Percentiles rank a stretch among this genome's conserved stretches.
phyloP scores from a whole-genome alignment of 2,329 filamentous ascomycete genomes.

The Massarina eburnea region DNA sequence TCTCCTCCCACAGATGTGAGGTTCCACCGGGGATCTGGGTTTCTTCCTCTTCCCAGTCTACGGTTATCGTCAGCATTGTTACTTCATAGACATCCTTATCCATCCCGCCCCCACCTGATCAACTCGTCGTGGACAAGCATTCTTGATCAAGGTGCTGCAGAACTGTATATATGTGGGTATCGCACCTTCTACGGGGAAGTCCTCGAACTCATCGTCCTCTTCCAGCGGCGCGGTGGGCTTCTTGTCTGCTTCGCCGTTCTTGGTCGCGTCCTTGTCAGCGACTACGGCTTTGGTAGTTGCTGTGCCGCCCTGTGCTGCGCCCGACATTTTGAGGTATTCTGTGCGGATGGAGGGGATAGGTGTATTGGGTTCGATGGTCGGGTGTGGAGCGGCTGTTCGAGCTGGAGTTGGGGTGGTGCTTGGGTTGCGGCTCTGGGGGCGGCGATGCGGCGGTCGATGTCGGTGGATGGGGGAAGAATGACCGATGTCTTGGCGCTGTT shows the following conservation, averaged over 20 bases:
- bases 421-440: slow-evolving; percentile 12
- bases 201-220: slow-evolving; percentile 98
- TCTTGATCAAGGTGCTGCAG: neutral
- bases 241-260: slow-evolving; percentile 52
- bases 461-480: neutral
- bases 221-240: slow-evolving; percentile 73
- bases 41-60: slow-evolving; percentile 89
- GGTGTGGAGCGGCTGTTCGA: neutral
- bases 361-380: neutral
- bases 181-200: slow-evolving; percentile 93
- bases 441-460: neutral
- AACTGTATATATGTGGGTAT: neutral
- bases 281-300: slow-evolving; percentile 45
- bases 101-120: neutral
- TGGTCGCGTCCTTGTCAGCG: slow-evolving; percentile 30
- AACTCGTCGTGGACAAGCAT: neutral
- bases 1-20: slow-evolving; percentile 96
- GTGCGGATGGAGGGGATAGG: neutral
- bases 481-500: neutral
- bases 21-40: slow-evolving; percentile 77
- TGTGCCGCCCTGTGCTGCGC: slow-evolving; percentile 42
- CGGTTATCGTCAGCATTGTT: slow-evolving; percentile 8
- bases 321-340: slow-evolving; percentile 48
- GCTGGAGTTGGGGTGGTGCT: slow-evolving; percentile 10
- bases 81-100: neutral